phyloP scores from a whole-genome alignment of 140 eudicot genomes.

The Flaveria floridana region DNA sequence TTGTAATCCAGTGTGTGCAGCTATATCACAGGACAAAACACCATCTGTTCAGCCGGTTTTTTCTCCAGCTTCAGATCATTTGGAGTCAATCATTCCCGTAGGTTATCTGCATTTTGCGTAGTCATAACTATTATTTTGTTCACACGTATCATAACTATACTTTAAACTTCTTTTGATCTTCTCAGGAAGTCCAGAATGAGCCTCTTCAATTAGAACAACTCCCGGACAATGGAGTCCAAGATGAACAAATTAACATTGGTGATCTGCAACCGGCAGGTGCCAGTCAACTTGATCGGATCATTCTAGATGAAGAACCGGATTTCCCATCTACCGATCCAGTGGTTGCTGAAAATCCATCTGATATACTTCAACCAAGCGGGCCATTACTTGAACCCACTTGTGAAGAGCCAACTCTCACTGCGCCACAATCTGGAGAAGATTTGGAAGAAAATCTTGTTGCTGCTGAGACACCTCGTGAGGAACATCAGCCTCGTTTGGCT shows the following conservation, averaged over 20 bases:
- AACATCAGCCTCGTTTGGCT: constrained; percentile 19
- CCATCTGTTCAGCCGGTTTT: constrained; percentile 17
- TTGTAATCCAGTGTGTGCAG: constrained; percentile 24
- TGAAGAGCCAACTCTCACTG: constrained; percentile 7
- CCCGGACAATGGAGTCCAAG: constrained; percentile 16
- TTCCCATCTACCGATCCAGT: neutral
- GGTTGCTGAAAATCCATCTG: constrained; percentile 32
- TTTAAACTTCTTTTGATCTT: neutral
- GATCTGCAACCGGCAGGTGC: constrained; percentile 9
- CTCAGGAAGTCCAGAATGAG: constrained; percentile 38
- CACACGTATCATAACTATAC: neutral
- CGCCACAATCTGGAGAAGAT: constrained; percentile 11
- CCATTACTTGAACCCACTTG: constrained; percentile 11
- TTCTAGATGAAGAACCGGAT: constrained; percentile 27
- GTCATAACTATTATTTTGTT: neutral
- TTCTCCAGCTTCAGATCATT: constrained; percentile 35
- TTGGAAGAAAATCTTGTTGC: constrained; percentile 6
- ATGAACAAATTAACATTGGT: constrained; percentile 7
- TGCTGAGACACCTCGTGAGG: constrained; percentile 1
- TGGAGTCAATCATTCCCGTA: constrained; percentile 29
- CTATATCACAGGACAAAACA: constrained; percentile 16
- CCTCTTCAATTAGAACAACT: constrained; percentile 17
- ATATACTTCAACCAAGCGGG: constrained; percentile 25
- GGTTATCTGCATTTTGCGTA: constrained; percentile 4
- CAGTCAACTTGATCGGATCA: constrained; percentile 13